phyloP scores from a whole-genome alignment of 495 filamentous ascomycete species.

The Talaromyces nanjingensis region DNA sequence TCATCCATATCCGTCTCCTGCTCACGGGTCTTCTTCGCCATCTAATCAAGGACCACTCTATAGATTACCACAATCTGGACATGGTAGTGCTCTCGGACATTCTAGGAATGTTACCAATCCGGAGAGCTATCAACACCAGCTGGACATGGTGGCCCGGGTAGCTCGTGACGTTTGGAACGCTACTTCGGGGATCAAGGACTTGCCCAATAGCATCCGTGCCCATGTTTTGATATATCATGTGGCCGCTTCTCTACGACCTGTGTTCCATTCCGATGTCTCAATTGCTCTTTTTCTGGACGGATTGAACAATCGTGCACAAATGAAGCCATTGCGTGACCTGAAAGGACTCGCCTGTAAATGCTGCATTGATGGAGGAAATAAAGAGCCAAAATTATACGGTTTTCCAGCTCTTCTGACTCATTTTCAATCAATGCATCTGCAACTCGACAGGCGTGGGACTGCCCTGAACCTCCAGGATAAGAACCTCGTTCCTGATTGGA shows the following conservation, averaged over 20 bases:
- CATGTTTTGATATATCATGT: conserved; percentile 58
- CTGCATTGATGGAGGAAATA: conserved; percentile 29
- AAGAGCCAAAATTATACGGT: conserved; percentile 42
- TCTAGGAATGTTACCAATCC: conserved; percentile 14
- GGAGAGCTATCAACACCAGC: conserved; percentile 40
- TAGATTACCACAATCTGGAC: neutral
- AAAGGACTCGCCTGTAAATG: conserved; percentile 59
- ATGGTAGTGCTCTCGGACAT: neutral
- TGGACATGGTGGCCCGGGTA: conserved; percentile 51
- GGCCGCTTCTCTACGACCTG: conserved; percentile 42
- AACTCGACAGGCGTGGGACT: conserved; percentile 20
- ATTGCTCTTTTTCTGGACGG: conserved; percentile 60
- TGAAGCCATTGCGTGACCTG: conserved; percentile 60
- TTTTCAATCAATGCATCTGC: conserved; percentile 55
- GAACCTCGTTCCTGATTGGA: conserved; percentile 49
- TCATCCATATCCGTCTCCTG: conserved; percentile 9
- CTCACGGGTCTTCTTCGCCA: conserved; percentile 7
- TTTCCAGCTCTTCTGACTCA: conserved; percentile 59
- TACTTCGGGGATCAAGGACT: conserved; percentile 52
- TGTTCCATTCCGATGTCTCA: conserved; percentile 48
- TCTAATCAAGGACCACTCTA: conserved; percentile 3
- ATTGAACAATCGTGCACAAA: conserved; percentile 54
- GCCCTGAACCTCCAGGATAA: conserved; percentile 14
- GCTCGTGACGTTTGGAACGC: conserved; percentile 57
- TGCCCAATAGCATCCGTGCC: conserved; percentile 55